Evolutionary conservation across 169 alveolate species (phyloP), one percentile per base, ranked within the genome.

Genomic region (Plasmodium gonderi): DNA sequence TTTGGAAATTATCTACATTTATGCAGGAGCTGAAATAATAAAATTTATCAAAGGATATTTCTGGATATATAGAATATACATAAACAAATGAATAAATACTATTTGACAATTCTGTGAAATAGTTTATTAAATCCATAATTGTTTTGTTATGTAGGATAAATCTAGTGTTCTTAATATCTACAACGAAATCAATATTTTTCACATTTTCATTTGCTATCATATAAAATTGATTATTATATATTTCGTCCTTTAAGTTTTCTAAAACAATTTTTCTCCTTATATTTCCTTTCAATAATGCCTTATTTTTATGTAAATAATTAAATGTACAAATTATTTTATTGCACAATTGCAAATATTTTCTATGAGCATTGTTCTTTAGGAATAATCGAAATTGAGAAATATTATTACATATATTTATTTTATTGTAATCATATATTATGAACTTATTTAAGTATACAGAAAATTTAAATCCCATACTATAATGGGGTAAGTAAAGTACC

Each of bases 191-290:
- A 31, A 76, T 51, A 51, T 64, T 31, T 17, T 87, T 87, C 17
- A 49, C 11, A 44, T 78, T 45, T 65, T 87, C 93, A 74, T 87
- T 51, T 87, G 80, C 93, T 33, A 87, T 87, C 2, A 87, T 9
- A 67, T 54, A 87, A 45, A 87, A 31, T 36, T 87, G 93, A 87
- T 87, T 75, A 75, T 87, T 87, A 87, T 87, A 87, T 87, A 87
- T 54, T 54, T 51, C 74, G 9, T 75, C 31, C 17, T 60, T 3
- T 45, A 87, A 0, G 23, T 20, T 87, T 38, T 87, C 26, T 17
- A 75, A 12, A 42, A 38, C 11, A 6, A 75, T 54, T 40, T 75
- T 87, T 75, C 79, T 87, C 33, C 79, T 87, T 23, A 75, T 23
- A 44, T 74, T 87, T 75, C 87, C 93, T 38, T 51, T 47, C 14